Evolutionary conservation across 2,329 filamentous ascomycete species (phyloP).

Genomic region (Fusarium albosuccineum): DNA sequence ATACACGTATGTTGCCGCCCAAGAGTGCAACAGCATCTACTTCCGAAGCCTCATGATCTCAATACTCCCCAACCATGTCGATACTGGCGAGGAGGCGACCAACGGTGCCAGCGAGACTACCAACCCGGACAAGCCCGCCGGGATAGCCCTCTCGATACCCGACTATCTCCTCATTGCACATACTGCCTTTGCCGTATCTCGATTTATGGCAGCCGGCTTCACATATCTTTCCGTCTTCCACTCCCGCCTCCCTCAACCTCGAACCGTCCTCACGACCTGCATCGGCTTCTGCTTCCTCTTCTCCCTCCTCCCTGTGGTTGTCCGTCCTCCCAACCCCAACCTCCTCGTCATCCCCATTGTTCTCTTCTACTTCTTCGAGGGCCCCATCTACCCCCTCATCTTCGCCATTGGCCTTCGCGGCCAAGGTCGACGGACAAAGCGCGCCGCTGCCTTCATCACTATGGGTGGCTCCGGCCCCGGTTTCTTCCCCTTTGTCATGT

Average conservation of each 20-base stretch:
- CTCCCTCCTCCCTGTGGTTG: conserved; percentile 61
- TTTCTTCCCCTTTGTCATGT: conserved; percentile 80
- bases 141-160: conserved; percentile 66
- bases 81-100: conserved; percentile 37
- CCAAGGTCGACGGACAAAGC: conserved; percentile 83
- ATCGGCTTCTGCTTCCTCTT: conserved; percentile 72
- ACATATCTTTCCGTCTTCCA: conserved; percentile 68
- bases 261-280: conserved; percentile 75
- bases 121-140: conserved; percentile 53
- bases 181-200: conserved; percentile 78
- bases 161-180: conserved; percentile 81
- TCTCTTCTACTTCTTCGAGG: conserved; percentile 84
- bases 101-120: conserved; percentile 46
- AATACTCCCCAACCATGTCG: conserved; percentile 49
- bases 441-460: conserved; percentile 81
- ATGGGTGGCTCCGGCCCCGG: conserved; percentile 81
- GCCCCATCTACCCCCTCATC: conserved; percentile 85
- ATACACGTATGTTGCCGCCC: conserved; percentile 82
- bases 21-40: conserved; percentile 74
- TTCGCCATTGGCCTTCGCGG: conserved; percentile 84
- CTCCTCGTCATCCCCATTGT: conserved; percentile 71
- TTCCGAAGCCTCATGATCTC: conserved; percentile 66
- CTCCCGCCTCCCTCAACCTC: conserved; percentile 71
- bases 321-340: conserved; percentile 61
- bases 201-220: conserved; percentile 75